Percentiles rank a stretch among this genome's conserved stretches.
phyloP scores from a whole-genome alignment of 2,329 filamentous ascomycete genomes.

The Eutypa lata region DNA sequence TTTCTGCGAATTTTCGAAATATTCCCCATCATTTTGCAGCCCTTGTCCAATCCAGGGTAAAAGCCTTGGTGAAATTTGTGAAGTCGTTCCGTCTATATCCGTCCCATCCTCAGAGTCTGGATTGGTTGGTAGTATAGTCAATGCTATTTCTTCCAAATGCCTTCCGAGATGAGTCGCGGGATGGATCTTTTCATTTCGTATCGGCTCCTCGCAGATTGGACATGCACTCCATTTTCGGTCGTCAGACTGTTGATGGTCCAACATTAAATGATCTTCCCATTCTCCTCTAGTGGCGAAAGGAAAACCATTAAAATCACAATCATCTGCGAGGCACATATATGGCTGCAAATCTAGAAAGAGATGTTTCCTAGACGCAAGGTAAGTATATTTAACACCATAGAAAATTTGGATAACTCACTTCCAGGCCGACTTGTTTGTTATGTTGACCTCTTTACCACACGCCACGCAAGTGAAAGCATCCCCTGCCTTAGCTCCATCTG shows the following conservation, averaged over 20 bases:
- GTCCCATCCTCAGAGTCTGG: conserved; percentile 7
- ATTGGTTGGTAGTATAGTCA: conserved; percentile 5
- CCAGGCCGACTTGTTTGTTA: conserved; percentile 6
- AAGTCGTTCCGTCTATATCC: too few species aligned
- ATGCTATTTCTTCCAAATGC: conserved; percentile 6
- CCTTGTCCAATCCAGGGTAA: too few species aligned
- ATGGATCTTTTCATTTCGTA: background rate
- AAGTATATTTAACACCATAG: background rate
- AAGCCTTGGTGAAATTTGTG: too few species aligned
- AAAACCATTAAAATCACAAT: background rate
- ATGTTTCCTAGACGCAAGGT: background rate
- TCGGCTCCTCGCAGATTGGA: background rate
- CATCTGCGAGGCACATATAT: conserved; percentile 4
- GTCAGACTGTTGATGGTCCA: too few species aligned
- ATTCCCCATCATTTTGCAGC: too few species aligned
- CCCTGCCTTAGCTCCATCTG: conserved; percentile 5
- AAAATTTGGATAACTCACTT: conserved; percentile 1
- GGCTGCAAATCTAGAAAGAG: conserved; percentile 2
- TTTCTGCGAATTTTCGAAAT: too few species aligned
- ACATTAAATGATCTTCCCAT: background rate
- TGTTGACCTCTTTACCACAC: conserved; percentile 3
- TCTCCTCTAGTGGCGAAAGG: conserved; percentile 2
- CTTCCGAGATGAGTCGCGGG: conserved; percentile 1
- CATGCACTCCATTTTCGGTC: too few species aligned
- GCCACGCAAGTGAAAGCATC: conserved; percentile 4